Evolutionary conservation across 169 alveolate genomes (phyloP).

Genomic region (Plasmodium chabaudi): DNA sequence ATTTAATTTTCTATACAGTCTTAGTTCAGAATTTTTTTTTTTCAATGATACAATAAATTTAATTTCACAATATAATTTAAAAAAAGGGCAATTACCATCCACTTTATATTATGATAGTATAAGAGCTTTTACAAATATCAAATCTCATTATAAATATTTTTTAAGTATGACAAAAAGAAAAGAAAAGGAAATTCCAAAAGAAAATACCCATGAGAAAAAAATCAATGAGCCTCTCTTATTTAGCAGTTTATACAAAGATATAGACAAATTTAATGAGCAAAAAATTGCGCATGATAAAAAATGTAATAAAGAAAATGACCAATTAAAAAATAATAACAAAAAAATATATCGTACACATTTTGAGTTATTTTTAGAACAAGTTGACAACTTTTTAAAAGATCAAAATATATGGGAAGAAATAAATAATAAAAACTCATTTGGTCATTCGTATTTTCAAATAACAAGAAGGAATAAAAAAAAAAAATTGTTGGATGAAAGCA

Average conservation of each 20-base stretch:
- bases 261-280: background rate
- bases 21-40: conserved; percentile 70
- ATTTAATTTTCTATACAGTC: conserved; percentile 54
- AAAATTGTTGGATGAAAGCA: conserved; percentile 36
- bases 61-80: conserved; percentile 31
- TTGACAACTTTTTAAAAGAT: conserved; percentile 50
- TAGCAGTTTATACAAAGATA: conserved; percentile 4
- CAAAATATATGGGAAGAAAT: conserved; percentile 4
- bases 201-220: background rate
- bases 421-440: conserved; percentile 4
- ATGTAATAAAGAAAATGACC: background rate
- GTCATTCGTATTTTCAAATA: conserved; percentile 5
- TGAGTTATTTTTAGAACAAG: conserved; percentile 45
- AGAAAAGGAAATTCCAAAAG: no score
- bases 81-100: conserved; percentile 55
- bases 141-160: conserved; percentile 50
- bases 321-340: background rate
- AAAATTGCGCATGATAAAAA: background rate
- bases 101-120: conserved; percentile 48
- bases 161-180: background rate
- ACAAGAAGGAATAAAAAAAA: conserved; percentile 23
- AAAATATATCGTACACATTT: conserved; percentile 1
- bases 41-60: conserved; percentile 61
- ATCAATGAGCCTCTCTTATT: background rate
- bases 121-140: conserved; percentile 73